Evolutionary conservation across 148 eudicot species (phyloP), one percentile per base, ranked within the genome.

Genomic region (Persicaria tinctoria): DNA sequence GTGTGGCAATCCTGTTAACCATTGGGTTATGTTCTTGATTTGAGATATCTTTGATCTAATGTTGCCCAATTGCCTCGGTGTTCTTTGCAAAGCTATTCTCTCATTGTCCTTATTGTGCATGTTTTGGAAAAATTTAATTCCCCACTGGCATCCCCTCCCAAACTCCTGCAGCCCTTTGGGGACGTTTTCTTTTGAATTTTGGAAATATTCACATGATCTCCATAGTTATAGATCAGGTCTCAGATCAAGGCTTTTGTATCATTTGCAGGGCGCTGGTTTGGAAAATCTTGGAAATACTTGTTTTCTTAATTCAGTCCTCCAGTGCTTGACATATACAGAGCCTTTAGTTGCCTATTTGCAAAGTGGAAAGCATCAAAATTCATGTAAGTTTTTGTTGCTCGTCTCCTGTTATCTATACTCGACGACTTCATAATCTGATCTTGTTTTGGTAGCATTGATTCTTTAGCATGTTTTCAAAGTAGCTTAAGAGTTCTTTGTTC

Each of bases 251-350:
- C 2, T 27, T 38, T 75, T 49, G 4, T 23, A 54, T 20, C 73
- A 53, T 74, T 66, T 68, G 46, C 85, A 95, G 98, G 98, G 98
- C 70, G 97, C 96, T 76, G 97, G 97, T 55, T 80, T 95, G 82
- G 82, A 82, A 79, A 92, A 95, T 86, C 90, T 95, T 64, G 97
- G 97, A 68, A 95, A 95, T 76, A 92, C 98, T 6, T 95, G 98
- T 78, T 95, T 90, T 73, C 86, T 95, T 50, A 95, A 95, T 80
- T 83, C 97, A 49, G 95, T 95, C 17, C 76, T 95, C 54, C 99
- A 95, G 69, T 95, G 99, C 78, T 86, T 95, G 73, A 95, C 99
- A 9, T 92, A 92, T 73, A 95, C 97, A 1, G 94, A 90, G 86
- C 99, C 99, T 44, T 85, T 95, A 76, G 97, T 85, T 11, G 97